Conservation (phyloP, 2,329 filamentous ascomycete species). For the Alternaria postmessia region DNA sequence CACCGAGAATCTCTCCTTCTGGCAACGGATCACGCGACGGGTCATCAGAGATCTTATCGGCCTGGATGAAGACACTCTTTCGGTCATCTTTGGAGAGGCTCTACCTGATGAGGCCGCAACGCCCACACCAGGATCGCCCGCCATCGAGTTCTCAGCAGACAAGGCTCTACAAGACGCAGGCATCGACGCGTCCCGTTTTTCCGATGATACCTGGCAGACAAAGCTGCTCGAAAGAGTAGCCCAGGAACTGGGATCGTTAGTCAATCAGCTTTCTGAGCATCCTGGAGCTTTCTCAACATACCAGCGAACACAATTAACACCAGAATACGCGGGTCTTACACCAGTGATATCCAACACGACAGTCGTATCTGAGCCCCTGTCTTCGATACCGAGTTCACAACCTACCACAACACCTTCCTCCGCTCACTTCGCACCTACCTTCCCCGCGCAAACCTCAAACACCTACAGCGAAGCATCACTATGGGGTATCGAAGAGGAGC, state of each 20-base stretch:
- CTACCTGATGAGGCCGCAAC: slow-evolving; percentile 60
- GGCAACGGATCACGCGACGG: slow-evolving; percentile 81
- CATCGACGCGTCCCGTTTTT: slow-evolving; percentile 40
- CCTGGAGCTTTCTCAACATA: slow-evolving; percentile 91
- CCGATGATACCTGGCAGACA: slow-evolving; percentile 70
- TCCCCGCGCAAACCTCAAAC: slow-evolving; percentile 43
- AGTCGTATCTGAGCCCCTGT: slow-evolving; percentile 31
- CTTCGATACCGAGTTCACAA: slow-evolving; percentile 40
- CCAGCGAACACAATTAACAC: slow-evolving; percentile 62
- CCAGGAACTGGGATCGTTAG: slow-evolving; percentile 82
- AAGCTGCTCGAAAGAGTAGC: slow-evolving; percentile 84
- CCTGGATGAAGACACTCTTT: slow-evolving; percentile 84
- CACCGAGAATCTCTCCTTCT: slow-evolving; percentile 71
- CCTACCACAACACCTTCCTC: slow-evolving; percentile 39
- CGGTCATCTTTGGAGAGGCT: slow-evolving; percentile 85
- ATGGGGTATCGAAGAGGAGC: slow-evolving; percentile 72
- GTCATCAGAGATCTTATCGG: slow-evolving; percentile 91
- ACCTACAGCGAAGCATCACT: slow-evolving; percentile 62
- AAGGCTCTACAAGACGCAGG: slow-evolving; percentile 31
- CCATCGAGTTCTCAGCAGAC: slow-evolving; percentile 26
- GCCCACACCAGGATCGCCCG: slow-evolving; percentile 31
- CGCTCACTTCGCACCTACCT: slow-evolving; percentile 61
- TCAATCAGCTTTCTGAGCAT: slow-evolving; percentile 84
- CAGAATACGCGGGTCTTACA: slow-evolving; percentile 81
- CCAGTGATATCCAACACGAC: slow-evolving; percentile 54